Percentiles rank a stretch among this genome's conserved stretches.
These are phyloP conservation scores for Sphaerulina musiva DNA, from an alignment of 2,329 filamentous ascomycete genomes.

Conservation along the genomic window DNA sequence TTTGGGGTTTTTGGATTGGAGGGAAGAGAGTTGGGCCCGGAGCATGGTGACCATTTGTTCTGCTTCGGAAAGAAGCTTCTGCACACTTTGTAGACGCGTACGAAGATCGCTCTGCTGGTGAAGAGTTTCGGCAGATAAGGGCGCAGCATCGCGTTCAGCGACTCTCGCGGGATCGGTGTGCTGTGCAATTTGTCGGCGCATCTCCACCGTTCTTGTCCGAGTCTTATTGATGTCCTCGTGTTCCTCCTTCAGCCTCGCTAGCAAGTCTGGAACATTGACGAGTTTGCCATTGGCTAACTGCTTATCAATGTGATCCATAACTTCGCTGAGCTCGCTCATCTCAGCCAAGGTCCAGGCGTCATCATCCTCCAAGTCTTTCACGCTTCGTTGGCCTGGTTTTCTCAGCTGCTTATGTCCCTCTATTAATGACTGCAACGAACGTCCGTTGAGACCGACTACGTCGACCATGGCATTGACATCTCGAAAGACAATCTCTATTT, in stretches of 20 bases:
- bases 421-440: slow-evolving; percentile 56
- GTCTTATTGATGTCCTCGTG: slow-evolving; percentile 67
- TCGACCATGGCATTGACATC: slow-evolving; percentile 94
- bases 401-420: slow-evolving; percentile 57
- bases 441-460: slow-evolving; percentile 77
- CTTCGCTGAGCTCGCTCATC: slow-evolving; percentile 56
- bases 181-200: slow-evolving; percentile 67
- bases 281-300: slow-evolving; percentile 64
- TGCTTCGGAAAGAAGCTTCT: slow-evolving; percentile 66
- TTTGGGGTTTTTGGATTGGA: slow-evolving; percentile 23
- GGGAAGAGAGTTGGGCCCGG: slow-evolving; percentile 65
- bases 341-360: slow-evolving; percentile 68
- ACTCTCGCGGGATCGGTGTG: slow-evolving; percentile 61
- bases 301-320: slow-evolving; percentile 50
- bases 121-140: slow-evolving; percentile 76
- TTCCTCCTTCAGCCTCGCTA: slow-evolving; percentile 57
- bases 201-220: slow-evolving; percentile 67
- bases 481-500: slow-evolving; percentile 55
- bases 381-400: slow-evolving; percentile 50
- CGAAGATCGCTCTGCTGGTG: slow-evolving; percentile 79
- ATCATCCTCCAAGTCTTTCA: slow-evolving; percentile 51
- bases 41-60: slow-evolving; percentile 76
- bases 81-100: slow-evolving; percentile 64
- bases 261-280: slow-evolving; percentile 60
- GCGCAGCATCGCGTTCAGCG: slow-evolving; percentile 60